Conservation (phyloP, 2,329 filamentous ascomycete genomes). For the Aspergillus neotritici region DNA sequence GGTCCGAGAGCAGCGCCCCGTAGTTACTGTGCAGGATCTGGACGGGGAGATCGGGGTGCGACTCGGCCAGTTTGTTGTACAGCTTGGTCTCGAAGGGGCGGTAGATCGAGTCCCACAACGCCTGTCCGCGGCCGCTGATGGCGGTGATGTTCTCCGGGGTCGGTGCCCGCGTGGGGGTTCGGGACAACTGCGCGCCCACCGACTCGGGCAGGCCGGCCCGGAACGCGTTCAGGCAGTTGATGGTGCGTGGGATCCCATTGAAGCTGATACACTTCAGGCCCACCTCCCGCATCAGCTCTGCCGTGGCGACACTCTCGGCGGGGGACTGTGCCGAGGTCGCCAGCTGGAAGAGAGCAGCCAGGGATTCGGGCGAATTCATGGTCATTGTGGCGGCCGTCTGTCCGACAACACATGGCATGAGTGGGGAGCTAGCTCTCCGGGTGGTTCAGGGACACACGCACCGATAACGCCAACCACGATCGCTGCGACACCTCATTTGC, state of each 20-base stretch:
- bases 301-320: slow-evolving; percentile 25
- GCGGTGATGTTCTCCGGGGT: slow-evolving; percentile 50
- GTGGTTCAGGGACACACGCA: slow-evolving; percentile 26
- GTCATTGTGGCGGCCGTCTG: slow-evolving; percentile 78
- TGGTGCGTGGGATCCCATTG: slow-evolving; percentile 65
- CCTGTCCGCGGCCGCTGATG: slow-evolving; percentile 55
- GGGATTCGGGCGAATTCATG: slow-evolving; percentile 75
- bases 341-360: slow-evolving; percentile 56
- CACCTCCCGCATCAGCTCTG: slow-evolving; percentile 42
- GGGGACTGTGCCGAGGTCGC: slow-evolving; percentile 27
- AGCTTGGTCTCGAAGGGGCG: slow-evolving; percentile 68
- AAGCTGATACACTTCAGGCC: slow-evolving; percentile 45
- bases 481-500: slow-evolving; percentile 57
- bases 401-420: neutral
- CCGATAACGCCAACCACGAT: slow-evolving; percentile 63
- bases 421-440: neutral
- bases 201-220: slow-evolving; percentile 55
- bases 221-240: slow-evolving; percentile 75
- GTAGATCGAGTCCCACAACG: slow-evolving; percentile 73
- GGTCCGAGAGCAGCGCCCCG: slow-evolving; percentile 66
- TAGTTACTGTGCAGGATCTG: slow-evolving; percentile 74
- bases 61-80: slow-evolving; percentile 62
- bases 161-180: slow-evolving; percentile 51
- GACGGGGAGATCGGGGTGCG: slow-evolving; percentile 75
- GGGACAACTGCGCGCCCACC: slow-evolving; percentile 52